phyloP scores from a whole-genome alignment of 1,284 basidiomycete genomes.

The Leccinum angustisporum region DNA sequence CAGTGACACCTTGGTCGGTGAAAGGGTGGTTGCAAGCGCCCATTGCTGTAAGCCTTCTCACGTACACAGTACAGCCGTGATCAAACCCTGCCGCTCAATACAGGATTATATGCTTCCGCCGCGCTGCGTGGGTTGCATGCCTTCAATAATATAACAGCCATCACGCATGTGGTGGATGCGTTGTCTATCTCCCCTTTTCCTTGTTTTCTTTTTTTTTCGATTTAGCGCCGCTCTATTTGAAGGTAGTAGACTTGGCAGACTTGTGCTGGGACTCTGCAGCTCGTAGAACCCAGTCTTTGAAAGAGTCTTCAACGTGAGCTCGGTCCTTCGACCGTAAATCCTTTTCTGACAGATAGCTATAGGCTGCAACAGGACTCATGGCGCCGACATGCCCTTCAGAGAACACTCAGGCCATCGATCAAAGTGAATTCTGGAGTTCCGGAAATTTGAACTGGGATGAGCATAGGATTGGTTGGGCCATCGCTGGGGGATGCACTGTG shows the following conservation, averaged over 20 bases:
- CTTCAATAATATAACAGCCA: not conserved
- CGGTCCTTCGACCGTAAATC: not conserved
- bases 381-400: slow-evolving; percentile 47
- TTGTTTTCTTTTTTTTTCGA: not conserved
- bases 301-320: not conserved
- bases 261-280: not conserved
- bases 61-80: not conserved
- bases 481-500: slow-evolving; percentile 63
- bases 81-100: not conserved
- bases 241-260: not conserved
- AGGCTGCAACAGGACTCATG: slow-evolving; percentile 19
- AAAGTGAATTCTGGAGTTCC: slow-evolving; percentile 58
- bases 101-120: not conserved
- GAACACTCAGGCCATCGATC: slow-evolving; percentile 52
- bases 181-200: not conserved
- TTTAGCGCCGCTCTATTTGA: not conserved
- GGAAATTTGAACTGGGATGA: slow-evolving; percentile 53
- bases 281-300: not conserved
- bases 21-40: not conserved
- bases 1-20: not conserved
- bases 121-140: not conserved
- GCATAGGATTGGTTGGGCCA: slow-evolving; percentile 73
- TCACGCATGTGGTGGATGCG: not conserved
- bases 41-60: not conserved
- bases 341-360: not conserved